These are phyloP conservation scores for Phytophthora palmivora DNA, from an alignment of 352 stramenopile species.

Conservation along the genomic window DNA sequence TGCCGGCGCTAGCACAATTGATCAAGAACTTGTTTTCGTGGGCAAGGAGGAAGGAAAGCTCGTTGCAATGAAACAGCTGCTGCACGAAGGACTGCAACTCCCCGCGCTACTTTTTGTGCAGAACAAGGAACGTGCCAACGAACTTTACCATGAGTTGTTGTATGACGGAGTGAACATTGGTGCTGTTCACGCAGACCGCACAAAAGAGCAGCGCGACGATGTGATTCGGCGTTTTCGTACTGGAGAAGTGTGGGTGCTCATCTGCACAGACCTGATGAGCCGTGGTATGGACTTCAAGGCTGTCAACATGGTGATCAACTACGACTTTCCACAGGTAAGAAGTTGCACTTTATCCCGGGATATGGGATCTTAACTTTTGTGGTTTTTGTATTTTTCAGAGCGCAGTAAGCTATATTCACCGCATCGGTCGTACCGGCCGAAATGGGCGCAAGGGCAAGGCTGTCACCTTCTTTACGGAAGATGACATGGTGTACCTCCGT, in stretches of 20 bases:
- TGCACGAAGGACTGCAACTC: constrained; percentile 93
- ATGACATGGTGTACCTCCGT: constrained; percentile 94
- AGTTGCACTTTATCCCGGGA: background rate
- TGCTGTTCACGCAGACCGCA: constrained; percentile 96
- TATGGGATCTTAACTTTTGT: constrained; percentile 2
- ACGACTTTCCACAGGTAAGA: constrained; percentile 95
- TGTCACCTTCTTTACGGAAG: constrained; percentile 98
- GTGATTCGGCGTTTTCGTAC: constrained; percentile 96
- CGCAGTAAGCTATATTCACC: constrained; percentile 96
- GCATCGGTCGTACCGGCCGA: constrained; percentile 96
- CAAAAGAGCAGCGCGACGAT: constrained; percentile 93
- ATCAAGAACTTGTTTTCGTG: constrained; percentile 98
- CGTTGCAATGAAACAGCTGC: constrained; percentile 94
- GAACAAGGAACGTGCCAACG: constrained; percentile 98
- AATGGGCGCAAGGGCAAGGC: constrained; percentile 93
- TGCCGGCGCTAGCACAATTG: constrained; percentile 88
- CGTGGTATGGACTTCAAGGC: constrained; percentile 99
- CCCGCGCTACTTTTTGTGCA: constrained; percentile 99
- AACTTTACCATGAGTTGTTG: constrained; percentile 97
- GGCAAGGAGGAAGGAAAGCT: constrained; percentile 99
- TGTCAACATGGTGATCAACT: constrained; percentile 99
- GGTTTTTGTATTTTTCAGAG: constrained; percentile 43
- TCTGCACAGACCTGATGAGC: constrained; percentile 99
- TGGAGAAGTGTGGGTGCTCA: constrained; percentile 98
- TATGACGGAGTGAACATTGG: constrained; percentile 99